Conservation (phyloP, 2,329 filamentous ascomycete genomes). For the Epichloe uncinata region DNA sequence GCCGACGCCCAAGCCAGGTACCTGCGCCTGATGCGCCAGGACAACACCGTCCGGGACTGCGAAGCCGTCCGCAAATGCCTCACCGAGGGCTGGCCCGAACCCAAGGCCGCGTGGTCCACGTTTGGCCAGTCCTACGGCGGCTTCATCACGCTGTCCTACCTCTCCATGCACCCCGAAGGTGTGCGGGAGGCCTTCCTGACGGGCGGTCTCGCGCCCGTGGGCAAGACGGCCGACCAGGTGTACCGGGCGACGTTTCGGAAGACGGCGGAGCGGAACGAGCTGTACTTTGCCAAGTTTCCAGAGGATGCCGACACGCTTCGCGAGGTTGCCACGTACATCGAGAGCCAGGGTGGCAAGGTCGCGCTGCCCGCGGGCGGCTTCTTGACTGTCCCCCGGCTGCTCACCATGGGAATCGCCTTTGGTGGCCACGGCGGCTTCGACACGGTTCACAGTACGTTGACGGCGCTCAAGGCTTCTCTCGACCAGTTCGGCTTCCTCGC, state of each 20-base stretch:
- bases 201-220: conserved; percentile 70
- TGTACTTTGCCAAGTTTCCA: conserved; percentile 76
- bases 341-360: conserved; percentile 34
- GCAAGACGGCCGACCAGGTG: conserved; percentile 57
- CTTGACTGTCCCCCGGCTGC: conserved; percentile 60
- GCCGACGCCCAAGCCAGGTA: conserved; percentile 61
- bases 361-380: conserved; percentile 57
- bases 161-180: conserved; percentile 66
- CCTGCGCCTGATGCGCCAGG: conserved; percentile 72
- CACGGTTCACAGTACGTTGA: conserved; percentile 56
- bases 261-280: conserved; percentile 56
- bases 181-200: conserved; percentile 73
- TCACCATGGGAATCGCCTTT: conserved; percentile 66
- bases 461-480: conserved; percentile 59
- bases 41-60: conserved; percentile 79
- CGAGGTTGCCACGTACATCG: conserved; percentile 51
- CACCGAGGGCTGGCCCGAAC: conserved; percentile 52
- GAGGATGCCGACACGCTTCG: conserved; percentile 61
- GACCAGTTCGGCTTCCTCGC: conserved; percentile 65
- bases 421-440: conserved; percentile 71
- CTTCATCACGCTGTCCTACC: conserved; percentile 72
- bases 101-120: conserved; percentile 68
- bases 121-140: conserved; percentile 90
- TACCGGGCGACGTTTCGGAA: conserved; percentile 61
- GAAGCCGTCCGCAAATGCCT: conserved; percentile 72